Evolutionary conservation across 257 asterid species (phyloP), one percentile per base, ranked within the genome.

Genomic region (Parsonsia alboflavescens): DNA sequence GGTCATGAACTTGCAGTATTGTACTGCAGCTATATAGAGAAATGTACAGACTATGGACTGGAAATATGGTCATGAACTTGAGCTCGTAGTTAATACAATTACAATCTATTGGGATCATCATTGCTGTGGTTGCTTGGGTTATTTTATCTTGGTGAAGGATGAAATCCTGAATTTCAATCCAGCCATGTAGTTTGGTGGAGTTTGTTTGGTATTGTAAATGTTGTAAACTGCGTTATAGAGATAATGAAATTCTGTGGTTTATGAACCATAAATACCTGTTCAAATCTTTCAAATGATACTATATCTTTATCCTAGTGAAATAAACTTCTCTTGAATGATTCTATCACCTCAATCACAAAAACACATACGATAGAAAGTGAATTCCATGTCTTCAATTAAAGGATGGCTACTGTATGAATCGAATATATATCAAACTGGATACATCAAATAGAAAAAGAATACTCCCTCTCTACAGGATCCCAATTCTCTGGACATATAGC

Each of bases 1-100:
- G n/a, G 5, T 7, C 1, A 46, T 7, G 2, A 46, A 9, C 0
- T 9, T 11, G 10, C 52, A 33, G 52, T 46, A 15, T 9, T 46
- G 10, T 46, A 16, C 44, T 58, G 56, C 22, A 48, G 64, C 77
- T 41, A 75, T 52, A 30, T 44, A 50, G 13, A n/a, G 77, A 44
- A 21, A 59, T 6, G 64, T 16, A 12, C 41, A 49, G 42, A 39
- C 16, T 63, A 17, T 21, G 28, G 28, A 19, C n/a, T 17, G 24
- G 70, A 61, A 9, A 54, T 30, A 2, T 5, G 75, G 59, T 15
- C 5, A 24, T 41, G 67, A 73, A 9, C 48, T 17, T 16, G 12
- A 17, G 30, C 46, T 52, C 58, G 72, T 45, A 1, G 66, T 7
- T 64, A 22, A 39, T 19, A 17, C 50, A 64, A 64, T 17, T 39